These are phyloP conservation scores for Phytophthora podocarpi DNA, from an alignment of 352 stramenopile species.

Conservation along the genomic window DNA sequence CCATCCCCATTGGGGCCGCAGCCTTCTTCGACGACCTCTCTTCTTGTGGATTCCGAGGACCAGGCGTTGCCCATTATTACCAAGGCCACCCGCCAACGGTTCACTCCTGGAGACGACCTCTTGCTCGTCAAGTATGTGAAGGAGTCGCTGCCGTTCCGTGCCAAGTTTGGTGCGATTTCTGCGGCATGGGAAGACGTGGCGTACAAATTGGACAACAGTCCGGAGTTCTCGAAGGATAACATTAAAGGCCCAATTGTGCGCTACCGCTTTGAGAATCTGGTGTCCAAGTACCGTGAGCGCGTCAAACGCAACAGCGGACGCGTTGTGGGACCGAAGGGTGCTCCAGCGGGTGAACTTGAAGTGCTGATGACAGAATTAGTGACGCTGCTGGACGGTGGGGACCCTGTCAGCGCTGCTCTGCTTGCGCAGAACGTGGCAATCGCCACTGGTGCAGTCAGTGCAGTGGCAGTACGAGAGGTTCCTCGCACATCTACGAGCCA, in stretches of 20 bases:
- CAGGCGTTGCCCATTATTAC: conserved; percentile 17
- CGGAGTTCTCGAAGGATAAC: conserved; percentile 37
- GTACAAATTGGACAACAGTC: conserved; percentile 24
- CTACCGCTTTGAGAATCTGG: conserved; percentile 43
- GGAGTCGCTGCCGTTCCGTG: conserved; percentile 33
- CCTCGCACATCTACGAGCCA: conserved; percentile 11
- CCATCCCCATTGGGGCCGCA: conserved; percentile 22
- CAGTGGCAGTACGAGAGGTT: background rate
- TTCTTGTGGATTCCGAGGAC: conserved; percentile 27
- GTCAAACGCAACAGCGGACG: conserved; percentile 38
- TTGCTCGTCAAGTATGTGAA: conserved; percentile 37
- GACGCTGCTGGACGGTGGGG: conserved; percentile 32
- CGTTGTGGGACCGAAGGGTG: conserved; percentile 30
- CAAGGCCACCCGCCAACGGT: conserved; percentile 33
- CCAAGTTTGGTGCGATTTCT: conserved; percentile 43
- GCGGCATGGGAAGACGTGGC: conserved; percentile 41
- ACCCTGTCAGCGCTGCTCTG: conserved; percentile 26
- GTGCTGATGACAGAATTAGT: conserved; percentile 42
- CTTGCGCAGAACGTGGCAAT: conserved; percentile 34
- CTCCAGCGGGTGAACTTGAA: conserved; percentile 38
- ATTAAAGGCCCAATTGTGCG: conserved; percentile 41
- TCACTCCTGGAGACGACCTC: conserved; percentile 38
- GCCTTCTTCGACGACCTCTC: conserved; percentile 26
- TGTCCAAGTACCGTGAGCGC: conserved; percentile 38
- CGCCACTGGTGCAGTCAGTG: conserved; percentile 13